These are phyloP conservation scores for Didymella segeticola DNA, from an alignment of 2,329 filamentous ascomycete species.

Conservation along the genomic window DNA sequence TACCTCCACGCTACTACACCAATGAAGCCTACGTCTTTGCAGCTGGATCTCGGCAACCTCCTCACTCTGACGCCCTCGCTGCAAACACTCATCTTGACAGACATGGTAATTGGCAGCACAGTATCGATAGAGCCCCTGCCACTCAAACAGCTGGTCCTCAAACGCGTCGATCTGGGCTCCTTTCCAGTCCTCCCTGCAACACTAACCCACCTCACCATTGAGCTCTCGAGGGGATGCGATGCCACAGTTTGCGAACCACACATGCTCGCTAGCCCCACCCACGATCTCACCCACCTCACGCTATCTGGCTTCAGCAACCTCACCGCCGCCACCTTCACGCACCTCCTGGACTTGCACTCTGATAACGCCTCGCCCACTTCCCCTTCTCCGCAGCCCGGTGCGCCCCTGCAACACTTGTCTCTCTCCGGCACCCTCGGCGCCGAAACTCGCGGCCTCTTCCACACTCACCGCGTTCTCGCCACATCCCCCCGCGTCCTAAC, in stretches of 20 bases:
- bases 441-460: conserved; percentile 10
- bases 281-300: conserved; percentile 27
- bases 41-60: background rate
- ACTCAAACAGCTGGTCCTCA: conserved; percentile 19
- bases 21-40: background rate
- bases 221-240: background rate
- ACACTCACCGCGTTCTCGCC: background rate
- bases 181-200: conserved; percentile 26
- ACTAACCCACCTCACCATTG: conserved; percentile 23
- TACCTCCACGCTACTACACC: conserved; percentile 19
- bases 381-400: background rate
- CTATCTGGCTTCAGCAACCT: conserved; percentile 21
- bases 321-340: conserved; percentile 5
- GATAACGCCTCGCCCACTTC: background rate
- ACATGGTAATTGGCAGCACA: background rate
- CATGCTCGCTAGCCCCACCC: background rate
- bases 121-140: background rate
- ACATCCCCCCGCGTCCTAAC: conserved; percentile 36
- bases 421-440: conserved; percentile 9
- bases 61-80: conserved; percentile 1
- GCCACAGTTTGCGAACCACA: background rate
- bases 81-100: conserved; percentile 12
- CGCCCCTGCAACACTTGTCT: conserved; percentile 12
- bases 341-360: conserved; percentile 19
- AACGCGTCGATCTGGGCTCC: background rate